Percentiles rank a stretch among this genome's conserved stretches.
Conservation (phyloP, 2,329 filamentous ascomycete species). For the Fusarium sp. region DNA sequence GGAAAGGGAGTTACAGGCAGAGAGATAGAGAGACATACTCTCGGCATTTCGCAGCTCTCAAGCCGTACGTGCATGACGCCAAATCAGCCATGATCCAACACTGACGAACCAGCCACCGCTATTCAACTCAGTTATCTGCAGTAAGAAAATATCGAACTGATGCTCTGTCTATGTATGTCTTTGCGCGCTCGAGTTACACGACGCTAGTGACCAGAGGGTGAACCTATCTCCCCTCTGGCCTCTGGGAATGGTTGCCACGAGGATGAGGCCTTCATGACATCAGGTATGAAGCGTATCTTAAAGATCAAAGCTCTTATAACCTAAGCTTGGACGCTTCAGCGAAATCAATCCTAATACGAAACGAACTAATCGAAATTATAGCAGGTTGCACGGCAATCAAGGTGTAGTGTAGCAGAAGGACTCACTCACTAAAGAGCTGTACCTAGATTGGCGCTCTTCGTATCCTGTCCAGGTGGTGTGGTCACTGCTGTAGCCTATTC, state of each 20-base stretch:
- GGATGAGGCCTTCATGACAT: slow-evolving; percentile 33
- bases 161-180: not conserved
- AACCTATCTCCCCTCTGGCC: not conserved
- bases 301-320: not conserved
- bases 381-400: not conserved
- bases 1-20: not conserved
- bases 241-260: slow-evolving; percentile 18
- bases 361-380: not conserved
- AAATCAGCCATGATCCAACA: slow-evolving; percentile 27
- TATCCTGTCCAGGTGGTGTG: slow-evolving; percentile 29
- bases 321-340: slow-evolving; percentile 6
- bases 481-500: slow-evolving; percentile 11
- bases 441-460: slow-evolving; percentile 26
- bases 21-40: not conserved
- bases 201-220: slow-evolving; percentile 13
- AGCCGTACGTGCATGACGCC: slow-evolving; percentile 15
- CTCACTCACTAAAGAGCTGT: not conserved
- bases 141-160: not conserved
- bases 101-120: slow-evolving; percentile 11
- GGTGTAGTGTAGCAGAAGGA: not conserved
- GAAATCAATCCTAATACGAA: slow-evolving; percentile 19
- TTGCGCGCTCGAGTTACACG: not conserved
- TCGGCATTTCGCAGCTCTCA: slow-evolving; percentile 7
- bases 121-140: not conserved
- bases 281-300: not conserved